Conservation (phyloP, 768 basidiomycete species). For the Kwoniella sp. region DNA sequence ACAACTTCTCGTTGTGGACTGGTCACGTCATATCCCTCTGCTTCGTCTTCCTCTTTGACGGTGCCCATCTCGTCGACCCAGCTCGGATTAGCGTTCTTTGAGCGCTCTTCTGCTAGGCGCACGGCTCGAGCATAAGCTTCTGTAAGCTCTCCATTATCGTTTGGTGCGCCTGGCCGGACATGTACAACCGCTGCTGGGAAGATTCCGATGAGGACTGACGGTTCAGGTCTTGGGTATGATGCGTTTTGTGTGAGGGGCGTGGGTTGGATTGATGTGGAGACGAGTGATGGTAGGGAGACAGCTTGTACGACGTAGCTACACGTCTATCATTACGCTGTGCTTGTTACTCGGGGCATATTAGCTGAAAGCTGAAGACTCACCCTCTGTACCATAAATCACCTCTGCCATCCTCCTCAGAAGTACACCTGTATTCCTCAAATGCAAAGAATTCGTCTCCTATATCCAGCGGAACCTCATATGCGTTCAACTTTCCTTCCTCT, state of each 20-base stretch:
- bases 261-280: background rate
- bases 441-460: constrained; percentile 97
- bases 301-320: constrained; percentile 72
- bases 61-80: constrained; percentile 60
- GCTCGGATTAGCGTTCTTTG: constrained; percentile 19
- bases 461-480: constrained; percentile 64
- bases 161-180: constrained; percentile 79
- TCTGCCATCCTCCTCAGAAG: constrained; percentile 64
- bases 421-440: constrained; percentile 80
- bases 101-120: constrained; percentile 25
- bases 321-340: no score
- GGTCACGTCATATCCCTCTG: constrained; percentile 14
- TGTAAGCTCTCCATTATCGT: constrained; percentile 81
- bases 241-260: constrained; percentile 4
- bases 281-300: constrained; percentile 20
- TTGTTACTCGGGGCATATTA: no score
- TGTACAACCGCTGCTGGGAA: constrained; percentile 88
- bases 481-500: constrained; percentile 29
- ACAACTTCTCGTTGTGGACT: constrained; percentile 19
- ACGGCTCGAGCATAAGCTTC: constrained; percentile 66
- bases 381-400: constrained; percentile 90
- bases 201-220: constrained; percentile 81
- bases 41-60: constrained; percentile 65
- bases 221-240: constrained; percentile 42
- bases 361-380: no score